Base-by-base conservation (phyloP, 768 basidiomycete genomes). In the Tylopilus sp. region DNA sequence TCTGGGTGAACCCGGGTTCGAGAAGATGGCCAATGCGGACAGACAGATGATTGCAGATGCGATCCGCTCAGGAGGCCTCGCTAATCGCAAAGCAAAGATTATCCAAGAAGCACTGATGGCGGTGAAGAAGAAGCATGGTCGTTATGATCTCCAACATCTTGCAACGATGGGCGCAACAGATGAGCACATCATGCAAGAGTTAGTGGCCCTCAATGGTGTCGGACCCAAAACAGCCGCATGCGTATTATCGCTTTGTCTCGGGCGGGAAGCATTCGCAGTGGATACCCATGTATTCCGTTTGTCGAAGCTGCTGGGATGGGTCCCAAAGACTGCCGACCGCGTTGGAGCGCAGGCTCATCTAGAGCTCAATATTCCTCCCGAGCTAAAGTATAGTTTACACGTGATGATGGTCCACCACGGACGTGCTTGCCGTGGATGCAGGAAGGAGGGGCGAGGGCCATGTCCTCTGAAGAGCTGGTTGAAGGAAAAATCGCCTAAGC, bases 211-310 rank as follows among this genome's bases (percentile, higher is more conserved):
- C 50, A 65, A 74, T 26, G 82, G 82, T 1, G 81, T 85, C 10
- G 81, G 82, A 2, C 82, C 80, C 1, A 83, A 83, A 65, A 83
- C 81, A 1, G 82, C 81, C 1, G 79, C 82, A 1, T 84, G 82
- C 52, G 82, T 85, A 0, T 64, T 83, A 12, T 70, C 82, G 21
- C 82, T 84, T 62, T 81, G 80, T 55, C 69, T 85, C 7, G 80
- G 77, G 5, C 71, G 82, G n/a, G 71, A 79, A 40, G 78, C 79
- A 0, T 83, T 84, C 50, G 80, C 83, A 1, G 83, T 85, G 44
- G 82, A 85, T 53, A 85, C 83, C 8, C 82, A 83, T 53, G 77
- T 85, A 22, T 83, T 75, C 57, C 71, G 82, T 13, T 61, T 83
- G 49, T 75, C 74, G 63, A 78, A 69, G 46, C 50, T 83, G 47